Base-by-base conservation (phyloP, 345 rosid species). In the Euphorbia peplus region DNA sequence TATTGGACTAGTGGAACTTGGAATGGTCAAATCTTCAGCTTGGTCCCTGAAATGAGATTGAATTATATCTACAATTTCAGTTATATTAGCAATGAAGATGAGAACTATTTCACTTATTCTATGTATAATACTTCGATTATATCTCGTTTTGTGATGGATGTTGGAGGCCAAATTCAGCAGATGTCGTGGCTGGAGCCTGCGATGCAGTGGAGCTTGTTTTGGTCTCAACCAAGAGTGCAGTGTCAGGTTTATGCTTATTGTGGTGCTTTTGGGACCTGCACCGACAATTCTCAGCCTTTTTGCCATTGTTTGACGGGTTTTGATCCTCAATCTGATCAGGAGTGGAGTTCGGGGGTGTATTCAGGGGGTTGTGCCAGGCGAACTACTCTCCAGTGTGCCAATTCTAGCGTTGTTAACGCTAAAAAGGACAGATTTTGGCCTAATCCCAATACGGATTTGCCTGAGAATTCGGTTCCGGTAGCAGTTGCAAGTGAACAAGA, bases 1-100 rank as follows among this genome's bases (percentile, higher is more conserved):
- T 90, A 69, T 64, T 88, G 96, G 96, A 71, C 71, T 3, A 88
- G 93, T 72, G 96, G 98, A 53, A 2, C 71, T 7, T 90, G 96
- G 98, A 80, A 87, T 54, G 60, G 58, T 11, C 76, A 73, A 55
- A 73, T 71, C 25, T 90, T 92, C 71, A 73, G 72, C 56, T 29
- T 26, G 13, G 83, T 90, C 16, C 98, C 98, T 3, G 98, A 90
- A 59, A 88, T 92, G 95, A 81, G 81, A 63, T 62, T 70, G 60
- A 81, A 80, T 58, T 84, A 80, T 29, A 68, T 84, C 60, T 87
- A 79, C 67, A 73, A 84, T 69, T 92, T 90, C 75, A 78, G 75
- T 16, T 92, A 74, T 22, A 15, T 78, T 37, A 61, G 71, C 2
- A 75, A 83, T 46, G 58, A 15, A 0, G 81, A 79, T 1, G 93